Base-by-base conservation (phyloP, 768 basidiomycete genomes). In the Lentinula sp. region DNA sequence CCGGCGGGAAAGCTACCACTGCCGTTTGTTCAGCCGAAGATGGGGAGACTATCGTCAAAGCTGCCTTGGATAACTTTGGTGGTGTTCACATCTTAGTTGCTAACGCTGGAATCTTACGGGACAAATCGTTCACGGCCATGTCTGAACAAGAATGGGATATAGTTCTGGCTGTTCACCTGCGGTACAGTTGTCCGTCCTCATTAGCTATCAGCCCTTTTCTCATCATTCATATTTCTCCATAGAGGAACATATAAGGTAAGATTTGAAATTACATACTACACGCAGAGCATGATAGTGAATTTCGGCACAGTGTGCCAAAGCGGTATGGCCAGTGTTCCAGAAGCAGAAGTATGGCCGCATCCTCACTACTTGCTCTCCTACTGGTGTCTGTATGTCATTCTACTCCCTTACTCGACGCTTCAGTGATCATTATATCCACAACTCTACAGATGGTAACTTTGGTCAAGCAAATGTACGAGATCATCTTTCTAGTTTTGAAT, bases 341-440 rank as follows among this genome's bases (percentile, higher is more conserved):
- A 90, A 94, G 76, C 96, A 98, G 72, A 94, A 93, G 74, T 97
- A 87, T 70, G 97, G 97, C 33, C 86, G 97, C 48, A 95, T 99
- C 68, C 83, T 98, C 57, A 96, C 91, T 35, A 98, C 95, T n/a
- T 83, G 86, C 62, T 98, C 95, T 2, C 87, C 88, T 70, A 93
- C 93, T 54, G 96, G 95, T 62, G 86, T 98, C 57, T 94, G 93
- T 95, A 68, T 68, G 91, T 81, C 1, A n/a, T 1, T 10, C 12
- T 6, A 10, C 45, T 16, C 37, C 5, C 41, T n/a, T 15, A 20
- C 60, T 8, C 35, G 49, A 36, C 33, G 32, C 42, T 39, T 9
- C 37, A 45, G 50, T 15, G 13, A 35, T 53, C 41, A 28, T 20
- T 55, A 18, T n/a, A 18, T 7, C 46, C 41, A 57, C 41, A 41